Base-by-base conservation (phyloP, 768 basidiomycete genomes). In the Russula sp. region DNA sequence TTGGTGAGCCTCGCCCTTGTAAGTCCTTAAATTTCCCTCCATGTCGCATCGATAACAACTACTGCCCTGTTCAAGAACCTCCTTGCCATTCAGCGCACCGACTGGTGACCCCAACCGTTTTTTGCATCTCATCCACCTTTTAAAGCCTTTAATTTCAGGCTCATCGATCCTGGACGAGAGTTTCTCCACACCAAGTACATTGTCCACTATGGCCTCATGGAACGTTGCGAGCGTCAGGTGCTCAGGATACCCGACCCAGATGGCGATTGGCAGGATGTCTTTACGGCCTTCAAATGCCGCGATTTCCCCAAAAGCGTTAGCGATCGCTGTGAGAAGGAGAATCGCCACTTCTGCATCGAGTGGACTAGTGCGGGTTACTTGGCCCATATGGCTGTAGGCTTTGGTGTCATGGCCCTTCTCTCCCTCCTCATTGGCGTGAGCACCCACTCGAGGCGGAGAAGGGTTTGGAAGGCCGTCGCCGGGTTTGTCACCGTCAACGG, bases 401-500 rank as follows among this genome's bases (percentile, higher is more conserved):
- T 88, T 72, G 85, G 82, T 9, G 79, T 76, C 53, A 75, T 85
- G 30, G 82, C 87, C 4, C 74, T 88, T 42, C 70, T 79, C 0
- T 77, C 87, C 9, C 78, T 92, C 54, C 70, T 86, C 48, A 78
- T 91, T 62, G 89, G 90, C 4, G 79, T 89, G 22, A 88, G 81
- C 70, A 90, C 90, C 0, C 84, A 84, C 70, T 88, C 88, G 18
- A 79, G 89, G 57, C 79, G 90, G 67, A 79, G 88, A 63, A 82
- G 90, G 67, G 85, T 90, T 36, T 92, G 90, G 90, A 84, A 81
- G 71, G 86, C 83, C 1, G 86, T 87, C 1, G 88, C 87, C 9
- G 83, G 82, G 18, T 73, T 92, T 11, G 76, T 89, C 14, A 73
- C 83, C 18, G 69, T 90, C 22, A 85, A 89, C 70, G 82, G 89